Evolutionary conservation across 345 rosid species (phyloP).

Genomic region (Brassica incana): DNA sequence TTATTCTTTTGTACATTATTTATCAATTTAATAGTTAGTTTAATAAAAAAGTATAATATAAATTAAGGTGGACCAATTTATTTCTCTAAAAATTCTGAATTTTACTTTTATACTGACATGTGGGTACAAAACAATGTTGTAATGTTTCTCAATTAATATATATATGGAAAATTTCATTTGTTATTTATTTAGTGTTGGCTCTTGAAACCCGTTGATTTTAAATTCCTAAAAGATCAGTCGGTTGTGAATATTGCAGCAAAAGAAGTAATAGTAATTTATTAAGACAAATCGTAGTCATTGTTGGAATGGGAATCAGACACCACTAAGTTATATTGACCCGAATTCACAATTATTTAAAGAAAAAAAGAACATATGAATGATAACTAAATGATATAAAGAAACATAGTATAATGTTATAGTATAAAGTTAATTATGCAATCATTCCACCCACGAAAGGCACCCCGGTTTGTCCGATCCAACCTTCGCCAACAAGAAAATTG

Average conservation of each 20-base stretch:
- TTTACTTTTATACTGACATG: no score
- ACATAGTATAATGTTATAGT: neutral
- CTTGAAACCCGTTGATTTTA: neutral
- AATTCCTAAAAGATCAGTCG: neutral
- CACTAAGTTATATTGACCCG: slow-evolving; percentile 16
- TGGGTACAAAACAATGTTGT: no score
- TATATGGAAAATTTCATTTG: neutral
- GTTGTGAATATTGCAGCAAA: neutral
- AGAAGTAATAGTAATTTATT: neutral
- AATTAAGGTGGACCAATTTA: no score
- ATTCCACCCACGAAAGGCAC: slow-evolving; percentile 52
- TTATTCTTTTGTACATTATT: no score
- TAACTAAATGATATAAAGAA: neutral
- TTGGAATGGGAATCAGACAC: slow-evolving; percentile 14
- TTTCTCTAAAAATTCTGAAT: no score
- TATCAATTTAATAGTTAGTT: no score
- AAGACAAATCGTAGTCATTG: slow-evolving; percentile 1
- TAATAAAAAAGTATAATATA: no score
- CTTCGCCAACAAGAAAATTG: slow-evolving; percentile 60
- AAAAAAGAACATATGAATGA: slow-evolving; percentile 28
- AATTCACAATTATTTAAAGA: slow-evolving; percentile 3
- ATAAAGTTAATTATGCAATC: slow-evolving; percentile 26
- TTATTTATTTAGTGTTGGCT: neutral
- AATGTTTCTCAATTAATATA: no score
- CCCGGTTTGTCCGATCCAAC: slow-evolving; percentile 66